Percentiles rank a stretch among this genome's conserved stretches.
Evolutionary conservation across 179 eudicot genomes (phyloP).

Genomic region (Heliamphora pulchella): DNA sequence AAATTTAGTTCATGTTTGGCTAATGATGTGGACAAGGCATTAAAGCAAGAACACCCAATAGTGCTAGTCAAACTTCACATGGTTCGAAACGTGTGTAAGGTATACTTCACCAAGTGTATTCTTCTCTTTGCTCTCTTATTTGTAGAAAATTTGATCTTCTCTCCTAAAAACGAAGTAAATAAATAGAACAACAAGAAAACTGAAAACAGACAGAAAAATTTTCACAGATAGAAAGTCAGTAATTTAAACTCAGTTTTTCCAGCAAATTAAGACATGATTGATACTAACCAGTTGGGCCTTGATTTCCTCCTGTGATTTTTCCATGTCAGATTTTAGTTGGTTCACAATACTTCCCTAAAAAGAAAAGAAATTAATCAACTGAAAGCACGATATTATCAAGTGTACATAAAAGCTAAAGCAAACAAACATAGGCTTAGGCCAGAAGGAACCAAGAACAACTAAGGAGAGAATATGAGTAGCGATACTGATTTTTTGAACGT

Average conservation of each 20-base stretch:
- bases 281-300: slow-evolving; percentile 66
- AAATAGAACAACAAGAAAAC: not conserved
- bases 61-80: not conserved
- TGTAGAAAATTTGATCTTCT: not conserved
- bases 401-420: not conserved
- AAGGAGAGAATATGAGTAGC: not conserved
- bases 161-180: not conserved
- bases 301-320: slow-evolving; percentile 69
- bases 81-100: not conserved
- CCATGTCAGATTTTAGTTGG: slow-evolving; percentile 76
- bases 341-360: slow-evolving; percentile 67
- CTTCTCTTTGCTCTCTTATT: not conserved
- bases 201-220: not conserved
- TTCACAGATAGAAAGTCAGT: not conserved
- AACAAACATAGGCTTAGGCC: not conserved
- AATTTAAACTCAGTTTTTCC: not conserved
- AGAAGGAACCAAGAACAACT: not conserved
- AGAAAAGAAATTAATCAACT: slow-evolving; percentile 26
- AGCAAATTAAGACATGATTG: not conserved
- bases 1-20: not conserved
- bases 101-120: not conserved
- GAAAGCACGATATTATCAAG: slow-evolving; percentile 13
- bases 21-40: not conserved
- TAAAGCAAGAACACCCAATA: not conserved
- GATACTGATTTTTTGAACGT: not conserved